Evolutionary conservation across 2,329 filamentous ascomycete genomes (phyloP).

Genomic region (Uncinocarpus reesii): DNA sequence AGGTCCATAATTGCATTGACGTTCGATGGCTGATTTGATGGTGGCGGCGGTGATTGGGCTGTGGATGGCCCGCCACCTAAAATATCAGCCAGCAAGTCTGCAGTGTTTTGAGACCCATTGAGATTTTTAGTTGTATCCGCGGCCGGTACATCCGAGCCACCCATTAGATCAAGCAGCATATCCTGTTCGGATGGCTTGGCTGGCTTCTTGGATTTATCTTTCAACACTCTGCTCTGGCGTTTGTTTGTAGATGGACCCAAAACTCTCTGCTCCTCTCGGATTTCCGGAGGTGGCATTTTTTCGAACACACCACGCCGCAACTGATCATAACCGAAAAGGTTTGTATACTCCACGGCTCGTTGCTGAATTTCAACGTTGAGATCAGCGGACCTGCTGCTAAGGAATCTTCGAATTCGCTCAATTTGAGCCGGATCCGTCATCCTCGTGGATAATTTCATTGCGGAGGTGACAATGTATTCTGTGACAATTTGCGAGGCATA

Average conservation of each 20-base stretch:
- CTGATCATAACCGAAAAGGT: constrained; percentile 82
- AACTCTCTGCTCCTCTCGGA: constrained; percentile 87
- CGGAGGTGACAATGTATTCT: constrained; percentile 89
- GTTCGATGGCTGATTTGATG: constrained; percentile 50
- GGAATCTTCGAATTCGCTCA: constrained; percentile 68
- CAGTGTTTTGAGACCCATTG: constrained; percentile 59
- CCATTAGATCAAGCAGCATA: constrained; percentile 85
- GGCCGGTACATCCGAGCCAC: constrained; percentile 57
- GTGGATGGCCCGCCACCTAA: constrained; percentile 60
- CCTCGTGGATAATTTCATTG: constrained; percentile 89
- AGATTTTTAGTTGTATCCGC: constrained; percentile 41
- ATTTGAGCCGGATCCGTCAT: constrained; percentile 75
- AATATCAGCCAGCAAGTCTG: constrained; percentile 84
- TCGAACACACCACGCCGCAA: constrained; percentile 84
- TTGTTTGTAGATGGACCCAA: constrained; percentile 67
- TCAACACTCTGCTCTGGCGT: constrained; percentile 51
- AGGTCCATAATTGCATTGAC: constrained; percentile 81
- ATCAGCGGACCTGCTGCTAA: constrained; percentile 70
- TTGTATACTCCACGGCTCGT: constrained; percentile 86
- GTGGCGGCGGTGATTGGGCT: constrained; percentile 33
- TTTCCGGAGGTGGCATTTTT: constrained; percentile 95
- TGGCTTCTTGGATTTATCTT: constrained; percentile 63
- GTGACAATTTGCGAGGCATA: constrained; percentile 85
- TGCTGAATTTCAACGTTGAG: constrained; percentile 94
- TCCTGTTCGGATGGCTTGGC: constrained; percentile 84